phyloP scores from a whole-genome alignment of 768 basidiomycete genomes.

The Tubosaeta sp. region DNA sequence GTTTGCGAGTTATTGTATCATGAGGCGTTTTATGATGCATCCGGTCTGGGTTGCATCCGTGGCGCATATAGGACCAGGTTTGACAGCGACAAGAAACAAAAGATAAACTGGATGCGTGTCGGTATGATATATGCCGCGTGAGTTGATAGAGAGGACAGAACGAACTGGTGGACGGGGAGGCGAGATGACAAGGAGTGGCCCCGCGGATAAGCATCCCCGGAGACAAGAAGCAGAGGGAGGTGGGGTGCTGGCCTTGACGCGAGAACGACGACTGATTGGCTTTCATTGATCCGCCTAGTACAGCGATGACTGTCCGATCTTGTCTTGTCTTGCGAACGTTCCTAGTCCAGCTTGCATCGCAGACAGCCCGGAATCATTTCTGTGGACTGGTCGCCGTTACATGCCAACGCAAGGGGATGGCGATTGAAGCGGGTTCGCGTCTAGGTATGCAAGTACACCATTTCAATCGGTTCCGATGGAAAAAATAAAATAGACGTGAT shows the following conservation, averaged over 20 bases:
- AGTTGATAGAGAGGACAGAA: neutral
- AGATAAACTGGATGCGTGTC: neutral
- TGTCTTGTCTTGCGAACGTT: neutral
- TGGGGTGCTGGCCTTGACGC: neutral
- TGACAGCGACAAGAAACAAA: no score
- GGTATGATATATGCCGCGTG: neutral
- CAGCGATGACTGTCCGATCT: neutral
- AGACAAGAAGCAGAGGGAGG: neutral
- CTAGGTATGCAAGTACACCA: neutral
- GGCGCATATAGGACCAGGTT: no score
- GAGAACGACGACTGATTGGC: neutral
- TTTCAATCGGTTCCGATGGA: constrained; percentile 14
- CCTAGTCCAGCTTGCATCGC: neutral
- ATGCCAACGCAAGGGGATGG: constrained; percentile 2
- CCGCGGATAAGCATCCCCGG: neutral
- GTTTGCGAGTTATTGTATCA: no score
- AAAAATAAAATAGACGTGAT: constrained; percentile 4
- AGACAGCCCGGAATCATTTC: neutral
- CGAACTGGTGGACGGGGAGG: neutral
- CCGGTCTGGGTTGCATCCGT: no score
- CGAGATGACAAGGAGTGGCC: neutral
- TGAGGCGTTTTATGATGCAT: no score
- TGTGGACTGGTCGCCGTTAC: constrained; percentile 4
- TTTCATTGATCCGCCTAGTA: neutral
- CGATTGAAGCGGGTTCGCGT: constrained; percentile 2